A percentile compares a stretch with the other conserved stretches of the same genome.
These are phyloP conservation scores for Capronia americana DNA, from an alignment of 2,329 filamentous ascomycete species.

Conservation along the genomic window DNA sequence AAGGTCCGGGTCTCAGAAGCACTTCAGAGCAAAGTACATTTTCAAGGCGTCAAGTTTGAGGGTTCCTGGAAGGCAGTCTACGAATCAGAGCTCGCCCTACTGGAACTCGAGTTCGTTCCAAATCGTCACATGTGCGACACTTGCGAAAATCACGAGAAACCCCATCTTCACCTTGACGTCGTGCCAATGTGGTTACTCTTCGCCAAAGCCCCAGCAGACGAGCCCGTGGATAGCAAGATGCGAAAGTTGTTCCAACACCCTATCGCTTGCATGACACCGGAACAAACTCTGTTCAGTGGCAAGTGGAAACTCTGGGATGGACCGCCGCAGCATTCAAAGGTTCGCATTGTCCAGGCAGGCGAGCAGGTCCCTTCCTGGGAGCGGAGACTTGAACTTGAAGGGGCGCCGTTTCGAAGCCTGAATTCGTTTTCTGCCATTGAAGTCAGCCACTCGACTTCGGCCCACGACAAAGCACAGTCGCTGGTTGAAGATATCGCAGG, in stretches of 20 bases:
- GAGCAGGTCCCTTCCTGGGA: slow-evolving; percentile 48
- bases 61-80: slow-evolving; percentile 54
- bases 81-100: slow-evolving; percentile 31
- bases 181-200: slow-evolving; percentile 56
- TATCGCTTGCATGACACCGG: slow-evolving; percentile 56
- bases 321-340: slow-evolving; percentile 35
- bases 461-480: neutral
- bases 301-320: slow-evolving; percentile 55
- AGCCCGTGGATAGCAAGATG: slow-evolving; percentile 49
- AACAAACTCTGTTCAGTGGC: slow-evolving; percentile 45
- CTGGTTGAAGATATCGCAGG: slow-evolving; percentile 17
- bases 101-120: slow-evolving; percentile 31
- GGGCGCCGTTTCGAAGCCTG: slow-evolving; percentile 46
- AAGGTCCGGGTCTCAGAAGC: slow-evolving; percentile 36
- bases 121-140: slow-evolving; percentile 7
- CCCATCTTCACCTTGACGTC: slow-evolving; percentile 38
- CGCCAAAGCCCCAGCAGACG: slow-evolving; percentile 49
- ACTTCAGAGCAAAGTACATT: slow-evolving; percentile 44
- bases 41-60: slow-evolving; percentile 45
- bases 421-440: slow-evolving; percentile 41
- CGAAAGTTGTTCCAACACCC: slow-evolving; percentile 54
- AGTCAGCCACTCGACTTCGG: slow-evolving; percentile 2
- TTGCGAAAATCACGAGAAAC: neutral
- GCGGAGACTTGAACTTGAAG: slow-evolving; percentile 49
- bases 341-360: slow-evolving; percentile 48